Percentiles rank a stretch among this genome's conserved stretches.
phyloP scores from a whole-genome alignment of 768 basidiomycete genomes.

The Lactarius quietus region DNA sequence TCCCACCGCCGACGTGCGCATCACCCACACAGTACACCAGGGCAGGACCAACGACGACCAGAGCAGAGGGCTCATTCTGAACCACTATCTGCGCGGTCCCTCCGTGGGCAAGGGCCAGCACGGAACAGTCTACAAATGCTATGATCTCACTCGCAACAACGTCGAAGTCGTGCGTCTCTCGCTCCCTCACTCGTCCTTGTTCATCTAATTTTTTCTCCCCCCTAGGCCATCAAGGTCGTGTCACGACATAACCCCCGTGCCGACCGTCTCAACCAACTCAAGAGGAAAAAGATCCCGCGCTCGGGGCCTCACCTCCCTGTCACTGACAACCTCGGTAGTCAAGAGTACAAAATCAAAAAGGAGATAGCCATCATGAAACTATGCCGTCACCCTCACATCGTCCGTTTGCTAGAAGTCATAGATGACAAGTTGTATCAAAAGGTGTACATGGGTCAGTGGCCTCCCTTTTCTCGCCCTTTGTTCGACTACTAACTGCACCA shows the following conservation, averaged over 20 bases:
- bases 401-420: slow-evolving; percentile 88
- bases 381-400: slow-evolving; percentile 84
- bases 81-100: slow-evolving; percentile 78
- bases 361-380: slow-evolving; percentile 99
- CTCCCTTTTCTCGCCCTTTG: not conserved
- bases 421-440: slow-evolving; percentile 85
- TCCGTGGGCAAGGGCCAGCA: slow-evolving; percentile 87
- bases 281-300: slow-evolving; percentile 41
- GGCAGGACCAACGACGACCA: slow-evolving; percentile 36
- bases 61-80: slow-evolving; percentile 52
- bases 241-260: slow-evolving; percentile 68
- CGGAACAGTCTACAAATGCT: slow-evolving; percentile 81
- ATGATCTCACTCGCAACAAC: slow-evolving; percentile 42
- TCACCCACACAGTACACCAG: slow-evolving; percentile 29
- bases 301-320: slow-evolving; percentile 50
- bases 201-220: not conserved
- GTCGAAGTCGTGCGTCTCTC: slow-evolving; percentile 43
- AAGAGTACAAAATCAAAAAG: slow-evolving; percentile 80
- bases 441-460: slow-evolving; percentile 79
- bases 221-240: slow-evolving; percentile 77
- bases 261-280: slow-evolving; percentile 51
- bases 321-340: slow-evolving; percentile 64
- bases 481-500: slow-evolving; percentile 11
- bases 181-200: slow-evolving; percentile 18
- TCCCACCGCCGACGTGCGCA: slow-evolving; percentile 24